Percentiles rank a stretch among this genome's conserved stretches.
Evolutionary conservation across 306 rosid species (phyloP).

Genomic region (Castanopsis chinensis): DNA sequence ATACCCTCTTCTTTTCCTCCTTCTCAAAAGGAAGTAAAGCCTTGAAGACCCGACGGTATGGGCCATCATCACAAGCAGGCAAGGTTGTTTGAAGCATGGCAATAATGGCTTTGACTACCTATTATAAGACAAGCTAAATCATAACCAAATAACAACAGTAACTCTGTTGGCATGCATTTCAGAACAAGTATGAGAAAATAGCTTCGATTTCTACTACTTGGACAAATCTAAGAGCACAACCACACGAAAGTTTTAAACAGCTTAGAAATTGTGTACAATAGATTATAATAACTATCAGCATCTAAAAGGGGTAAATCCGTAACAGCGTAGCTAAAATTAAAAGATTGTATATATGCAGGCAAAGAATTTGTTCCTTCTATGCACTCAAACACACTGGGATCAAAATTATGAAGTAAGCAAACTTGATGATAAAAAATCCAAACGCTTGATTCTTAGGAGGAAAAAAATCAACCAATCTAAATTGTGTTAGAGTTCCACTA

Average conservation of each 20-base stretch:
- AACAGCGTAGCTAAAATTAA: no score
- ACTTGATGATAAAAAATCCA: background rate
- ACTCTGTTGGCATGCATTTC: background rate
- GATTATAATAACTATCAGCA: background rate
- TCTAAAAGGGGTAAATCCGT: background rate
- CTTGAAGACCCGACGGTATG: slow-evolving; percentile 76
- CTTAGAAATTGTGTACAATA: slow-evolving; percentile 1
- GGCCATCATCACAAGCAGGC: slow-evolving; percentile 71
- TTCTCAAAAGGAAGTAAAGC: slow-evolving; percentile 83
- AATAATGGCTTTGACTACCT: slow-evolving; percentile 82
- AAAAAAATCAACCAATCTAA: background rate
- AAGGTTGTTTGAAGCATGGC: slow-evolving; percentile 76
- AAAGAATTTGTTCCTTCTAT: background rate
- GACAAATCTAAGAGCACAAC: background rate
- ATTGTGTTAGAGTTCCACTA: background rate
- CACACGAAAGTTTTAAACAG: slow-evolving; percentile 4
- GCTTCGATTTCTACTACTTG: slow-evolving; percentile 2
- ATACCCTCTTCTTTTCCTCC: slow-evolving; percentile 80
- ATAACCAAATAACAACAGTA: slow-evolving; percentile 3
- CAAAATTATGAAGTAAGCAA: background rate
- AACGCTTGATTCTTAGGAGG: background rate
- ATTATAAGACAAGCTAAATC: slow-evolving; percentile 27
- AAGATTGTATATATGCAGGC: background rate
- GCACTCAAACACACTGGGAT: background rate
- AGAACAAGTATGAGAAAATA: slow-evolving; percentile 4